phyloP scores from a whole-genome alignment of 139 green algal genomes.

The Penium margaritaceum region DNA sequence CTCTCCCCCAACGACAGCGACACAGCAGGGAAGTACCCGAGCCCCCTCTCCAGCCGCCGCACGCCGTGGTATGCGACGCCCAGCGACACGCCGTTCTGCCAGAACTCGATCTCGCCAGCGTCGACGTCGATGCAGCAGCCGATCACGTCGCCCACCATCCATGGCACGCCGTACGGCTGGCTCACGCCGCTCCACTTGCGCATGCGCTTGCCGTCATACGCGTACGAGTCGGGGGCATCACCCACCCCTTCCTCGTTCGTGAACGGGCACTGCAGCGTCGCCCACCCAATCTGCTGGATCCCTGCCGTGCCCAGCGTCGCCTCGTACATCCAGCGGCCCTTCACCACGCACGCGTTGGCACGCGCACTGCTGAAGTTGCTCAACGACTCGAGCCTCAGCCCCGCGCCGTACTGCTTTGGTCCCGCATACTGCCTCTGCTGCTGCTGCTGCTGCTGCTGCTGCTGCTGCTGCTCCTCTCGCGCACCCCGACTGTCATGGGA shows the following conservation, averaged over 20 bases:
- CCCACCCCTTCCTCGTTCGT: conserved; percentile 86
- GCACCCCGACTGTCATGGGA: background rate
- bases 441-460: background rate
- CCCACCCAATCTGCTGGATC: conserved; percentile 86
- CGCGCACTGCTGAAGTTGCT: conserved; percentile 65
- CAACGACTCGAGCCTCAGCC: conserved; percentile 27
- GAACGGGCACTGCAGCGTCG: conserved; percentile 70
- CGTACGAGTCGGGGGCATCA: conserved; percentile 74
- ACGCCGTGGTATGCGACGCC: conserved; percentile 69
- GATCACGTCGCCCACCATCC: conserved; percentile 76
- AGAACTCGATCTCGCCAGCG: conserved; percentile 65
- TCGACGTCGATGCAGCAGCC: conserved; percentile 78
- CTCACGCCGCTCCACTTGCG: conserved; percentile 73
- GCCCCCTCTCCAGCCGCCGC: conserved; percentile 48
- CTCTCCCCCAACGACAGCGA: conserved; percentile 69
- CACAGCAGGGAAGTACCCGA: conserved; percentile 77
- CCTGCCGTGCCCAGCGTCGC: conserved; percentile 59
- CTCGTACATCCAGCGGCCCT: conserved; percentile 72
- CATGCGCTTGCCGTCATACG: conserved; percentile 73
- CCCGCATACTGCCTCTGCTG: background rate
- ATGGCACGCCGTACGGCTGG: conserved; percentile 67
- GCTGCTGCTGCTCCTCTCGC: background rate
- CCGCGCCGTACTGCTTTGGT: conserved; percentile 7
- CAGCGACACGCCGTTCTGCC: conserved; percentile 69
- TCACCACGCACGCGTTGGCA: conserved; percentile 64